Conservation (phyloP, 75 land plant genomes). For the Pseudotsuga menziesii region DNA sequence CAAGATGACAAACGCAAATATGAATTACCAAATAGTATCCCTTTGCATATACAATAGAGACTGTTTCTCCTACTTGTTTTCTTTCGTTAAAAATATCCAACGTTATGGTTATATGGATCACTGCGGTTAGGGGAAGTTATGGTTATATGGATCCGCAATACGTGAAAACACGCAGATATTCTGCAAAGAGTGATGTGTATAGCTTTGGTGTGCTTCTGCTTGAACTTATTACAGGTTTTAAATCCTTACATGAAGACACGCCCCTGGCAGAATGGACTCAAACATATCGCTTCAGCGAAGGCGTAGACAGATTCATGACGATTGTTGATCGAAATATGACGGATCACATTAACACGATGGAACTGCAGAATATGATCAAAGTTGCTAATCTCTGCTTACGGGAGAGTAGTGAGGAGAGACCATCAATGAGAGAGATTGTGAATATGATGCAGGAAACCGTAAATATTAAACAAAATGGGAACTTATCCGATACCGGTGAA, state of each 20-base stretch:
- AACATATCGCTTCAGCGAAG: conserved; percentile 10
- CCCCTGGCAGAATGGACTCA: conserved; percentile 25
- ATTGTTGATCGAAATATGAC: conserved; percentile 25
- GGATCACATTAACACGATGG: conserved; percentile 11
- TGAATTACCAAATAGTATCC: no score
- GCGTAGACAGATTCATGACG: conserved; percentile 1
- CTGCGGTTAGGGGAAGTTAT: conserved; percentile 15
- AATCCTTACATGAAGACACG: conserved; percentile 14
- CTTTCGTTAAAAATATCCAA: no score
- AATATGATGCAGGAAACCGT: background rate
- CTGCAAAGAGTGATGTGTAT: conserved; percentile 34
- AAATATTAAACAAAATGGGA: no score
- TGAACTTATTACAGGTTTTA: conserved; percentile 29
- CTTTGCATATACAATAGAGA: no score
- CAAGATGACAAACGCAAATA: no score
- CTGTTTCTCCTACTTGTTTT: no score
- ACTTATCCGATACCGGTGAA: no score
- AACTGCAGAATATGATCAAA: conserved; percentile 14
- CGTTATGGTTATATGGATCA: no score
- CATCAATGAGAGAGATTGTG: conserved; percentile 21
- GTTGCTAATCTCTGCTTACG: conserved; percentile 12
- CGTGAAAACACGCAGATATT: conserved; percentile 15
- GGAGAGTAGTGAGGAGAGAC: conserved; percentile 12
- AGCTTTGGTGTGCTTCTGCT: conserved; percentile 32
- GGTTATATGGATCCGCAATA: conserved; percentile 24